Percentiles rank a stretch among this genome's conserved stretches.
Conservation (phyloP, 192 early-diverging fungal genomes). For the Entrophospora sp. region DNA sequence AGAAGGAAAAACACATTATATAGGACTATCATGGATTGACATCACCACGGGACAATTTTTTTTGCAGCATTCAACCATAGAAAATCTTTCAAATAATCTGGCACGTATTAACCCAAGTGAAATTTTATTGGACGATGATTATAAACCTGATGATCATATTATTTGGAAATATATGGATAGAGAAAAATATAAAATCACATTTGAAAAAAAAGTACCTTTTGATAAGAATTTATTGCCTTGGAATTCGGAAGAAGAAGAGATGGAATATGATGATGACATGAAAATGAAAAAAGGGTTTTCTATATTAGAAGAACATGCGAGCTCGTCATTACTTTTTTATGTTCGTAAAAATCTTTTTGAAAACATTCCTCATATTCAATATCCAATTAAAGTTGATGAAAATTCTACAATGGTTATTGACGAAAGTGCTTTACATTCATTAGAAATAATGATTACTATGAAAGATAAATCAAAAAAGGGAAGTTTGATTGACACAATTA, state of each 20-base stretch:
- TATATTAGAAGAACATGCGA: constrained; percentile 23
- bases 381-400: constrained; percentile 46
- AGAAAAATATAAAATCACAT: not conserved
- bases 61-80: constrained; percentile 43
- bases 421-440: constrained; percentile 61
- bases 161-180: not conserved
- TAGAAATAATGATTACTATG: constrained; percentile 64
- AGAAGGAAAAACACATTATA: constrained; percentile 15
- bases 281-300: not conserved
- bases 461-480: constrained; percentile 41
- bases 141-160: constrained; percentile 9
- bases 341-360: constrained; percentile 64
- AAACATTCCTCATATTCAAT: constrained; percentile 49
- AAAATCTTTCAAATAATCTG: constrained; percentile 54
- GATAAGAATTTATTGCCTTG: constrained; percentile 24
- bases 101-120: constrained; percentile 80
- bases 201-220: constrained; percentile 4
- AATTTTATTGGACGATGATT: constrained; percentile 49
- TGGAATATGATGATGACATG: constrained; percentile 19
- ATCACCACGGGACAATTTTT: constrained; percentile 85
- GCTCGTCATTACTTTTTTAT: constrained; percentile 59
- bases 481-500: constrained; percentile 62
- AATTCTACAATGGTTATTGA: constrained; percentile 68
- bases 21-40: constrained; percentile 87
- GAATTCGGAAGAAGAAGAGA: no score